Percentiles rank a stretch among this genome's conserved stretches.
Conservation (phyloP, 2,329 filamentous ascomycete species). For the Trichoderma breve region DNA sequence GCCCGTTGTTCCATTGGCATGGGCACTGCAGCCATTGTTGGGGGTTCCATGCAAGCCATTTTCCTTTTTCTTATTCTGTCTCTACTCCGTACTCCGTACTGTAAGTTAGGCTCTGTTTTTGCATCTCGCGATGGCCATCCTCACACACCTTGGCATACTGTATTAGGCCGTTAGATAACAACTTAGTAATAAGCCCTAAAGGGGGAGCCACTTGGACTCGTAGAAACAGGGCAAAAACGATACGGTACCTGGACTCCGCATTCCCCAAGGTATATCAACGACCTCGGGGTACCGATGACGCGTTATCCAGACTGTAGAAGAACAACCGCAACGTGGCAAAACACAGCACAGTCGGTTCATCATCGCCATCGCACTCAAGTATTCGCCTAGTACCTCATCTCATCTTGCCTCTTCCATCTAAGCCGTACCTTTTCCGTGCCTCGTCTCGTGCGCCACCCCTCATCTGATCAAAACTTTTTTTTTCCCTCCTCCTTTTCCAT, state of each 20-base stretch:
- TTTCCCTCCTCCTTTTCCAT: neutral
- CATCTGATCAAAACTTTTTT: neutral
- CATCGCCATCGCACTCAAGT: neutral
- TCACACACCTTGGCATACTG: neutral
- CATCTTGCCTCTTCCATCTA: neutral
- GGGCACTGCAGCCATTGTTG: neutral
- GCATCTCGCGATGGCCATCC: neutral
- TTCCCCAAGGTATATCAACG: neutral
- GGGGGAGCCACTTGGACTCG: neutral
- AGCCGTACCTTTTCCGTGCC: constrained; percentile 12
- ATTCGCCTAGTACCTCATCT: neutral
- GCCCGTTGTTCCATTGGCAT: neutral
- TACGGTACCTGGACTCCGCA: neutral
- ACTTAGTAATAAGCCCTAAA: constrained; percentile 4
- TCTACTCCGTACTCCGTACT: neutral
- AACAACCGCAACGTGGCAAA: neutral
- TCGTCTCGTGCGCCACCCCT: constrained; percentile 7
- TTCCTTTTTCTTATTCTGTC: neutral
- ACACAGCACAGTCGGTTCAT: neutral
- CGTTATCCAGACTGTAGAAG: constrained; percentile 1
- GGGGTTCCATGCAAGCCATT: neutral
- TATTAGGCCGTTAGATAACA: neutral
- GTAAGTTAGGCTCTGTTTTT: neutral
- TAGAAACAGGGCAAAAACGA: neutral
- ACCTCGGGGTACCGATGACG: neutral